These are phyloP conservation scores for Citropsis articulata DNA, from an alignment of 345 rosid species.

Conservation along the genomic window DNA sequence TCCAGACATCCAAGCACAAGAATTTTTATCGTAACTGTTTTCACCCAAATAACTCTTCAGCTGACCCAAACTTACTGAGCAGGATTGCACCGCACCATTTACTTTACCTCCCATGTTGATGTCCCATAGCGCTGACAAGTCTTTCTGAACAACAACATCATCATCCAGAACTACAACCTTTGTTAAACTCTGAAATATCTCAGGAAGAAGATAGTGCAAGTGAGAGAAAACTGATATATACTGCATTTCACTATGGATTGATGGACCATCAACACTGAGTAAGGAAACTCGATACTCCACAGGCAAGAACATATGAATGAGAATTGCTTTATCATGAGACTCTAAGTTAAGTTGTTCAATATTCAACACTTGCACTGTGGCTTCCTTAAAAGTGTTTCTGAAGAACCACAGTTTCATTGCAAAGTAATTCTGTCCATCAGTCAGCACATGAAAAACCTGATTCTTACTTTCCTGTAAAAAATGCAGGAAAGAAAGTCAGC, in stretches of 20 bases:
- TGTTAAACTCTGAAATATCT: conserved; percentile 58
- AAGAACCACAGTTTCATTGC: conserved; percentile 91
- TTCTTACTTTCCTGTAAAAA: conserved; percentile 74
- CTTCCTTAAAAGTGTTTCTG: conserved; percentile 59
- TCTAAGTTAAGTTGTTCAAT: conserved; percentile 54
- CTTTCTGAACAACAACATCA: conserved; percentile 86
- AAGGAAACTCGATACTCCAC: conserved; percentile 83
- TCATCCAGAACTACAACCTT: conserved; percentile 82
- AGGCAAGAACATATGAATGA: conserved; percentile 51
- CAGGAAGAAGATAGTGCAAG: conserved; percentile 77
- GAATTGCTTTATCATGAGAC: conserved; percentile 38
- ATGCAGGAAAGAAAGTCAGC: conserved; percentile 25
- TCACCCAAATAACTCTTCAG: conserved; percentile 49
- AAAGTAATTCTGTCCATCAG: conserved; percentile 76
- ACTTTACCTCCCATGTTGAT: conserved; percentile 81
- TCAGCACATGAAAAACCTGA: conserved; percentile 86
- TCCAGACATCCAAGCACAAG: conserved; percentile 94
- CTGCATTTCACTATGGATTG: conserved; percentile 49
- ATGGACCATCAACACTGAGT: conserved; percentile 28
- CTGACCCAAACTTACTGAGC: conserved; percentile 69
- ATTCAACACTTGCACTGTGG: conserved; percentile 65
- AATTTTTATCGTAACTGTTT: conserved; percentile 34
- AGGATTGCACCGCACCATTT: conserved; percentile 65
- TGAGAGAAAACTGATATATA: conserved; percentile 75
- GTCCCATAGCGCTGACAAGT: conserved; percentile 72